Evolutionary conservation across 345 rosid genomes (phyloP).

Genomic region (Boechera stricta): DNA sequence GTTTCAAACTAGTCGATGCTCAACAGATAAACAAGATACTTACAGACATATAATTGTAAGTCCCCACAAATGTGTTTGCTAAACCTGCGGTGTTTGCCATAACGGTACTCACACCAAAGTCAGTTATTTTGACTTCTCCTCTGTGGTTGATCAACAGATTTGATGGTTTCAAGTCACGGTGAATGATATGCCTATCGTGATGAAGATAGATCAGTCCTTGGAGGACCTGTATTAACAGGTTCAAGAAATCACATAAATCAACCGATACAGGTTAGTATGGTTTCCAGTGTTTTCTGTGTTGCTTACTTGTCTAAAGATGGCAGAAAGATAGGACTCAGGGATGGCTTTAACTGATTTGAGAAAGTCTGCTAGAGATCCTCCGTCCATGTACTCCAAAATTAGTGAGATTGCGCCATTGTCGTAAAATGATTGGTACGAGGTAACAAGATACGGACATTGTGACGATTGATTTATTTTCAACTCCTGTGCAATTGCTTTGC

Average conservation of each 20-base stretch:
- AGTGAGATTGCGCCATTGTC: conserved; percentile 82
- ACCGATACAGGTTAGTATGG: not conserved
- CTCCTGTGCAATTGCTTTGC: conserved; percentile 77
- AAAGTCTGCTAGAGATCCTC: conserved; percentile 87
- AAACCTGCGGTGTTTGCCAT: conserved; percentile 77
- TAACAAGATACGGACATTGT: conserved; percentile 79
- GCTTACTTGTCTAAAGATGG: conserved; percentile 79
- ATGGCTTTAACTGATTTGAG: conserved; percentile 69
- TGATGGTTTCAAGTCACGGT: conserved; percentile 90
- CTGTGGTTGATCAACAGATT: conserved; percentile 82
- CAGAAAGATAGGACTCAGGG: conserved; percentile 78
- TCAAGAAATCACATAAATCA: conserved; percentile 11
- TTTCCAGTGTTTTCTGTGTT: not conserved
- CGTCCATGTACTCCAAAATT: conserved; percentile 92
- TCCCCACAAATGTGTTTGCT: conserved; percentile 86
- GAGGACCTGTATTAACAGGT: conserved; percentile 59
- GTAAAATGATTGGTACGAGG: conserved; percentile 83
- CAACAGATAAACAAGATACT: conserved; percentile 39
- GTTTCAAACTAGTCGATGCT: conserved; percentile 1
- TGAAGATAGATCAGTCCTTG: conserved; percentile 82
- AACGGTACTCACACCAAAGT: conserved; percentile 90
- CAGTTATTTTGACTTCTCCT: conserved; percentile 92
- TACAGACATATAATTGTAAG: conserved; percentile 91
- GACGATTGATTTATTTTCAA: conserved; percentile 80
- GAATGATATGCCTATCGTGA: conserved; percentile 81